phyloP scores from a whole-genome alignment of 306 rosid species.

The Styphnolobium japonicum region DNA sequence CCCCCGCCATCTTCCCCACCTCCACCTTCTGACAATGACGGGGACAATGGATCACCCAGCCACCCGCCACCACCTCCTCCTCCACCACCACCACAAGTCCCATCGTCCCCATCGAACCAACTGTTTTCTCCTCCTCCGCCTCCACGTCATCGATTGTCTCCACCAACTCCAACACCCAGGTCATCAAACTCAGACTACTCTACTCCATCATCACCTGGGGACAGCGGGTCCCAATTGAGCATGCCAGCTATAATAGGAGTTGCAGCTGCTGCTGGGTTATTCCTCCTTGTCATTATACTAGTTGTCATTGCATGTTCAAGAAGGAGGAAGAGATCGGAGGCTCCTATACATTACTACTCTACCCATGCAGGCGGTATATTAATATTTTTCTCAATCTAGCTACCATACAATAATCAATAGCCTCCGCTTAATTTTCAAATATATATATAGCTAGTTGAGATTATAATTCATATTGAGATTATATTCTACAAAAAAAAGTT shows the following conservation, averaged over 20 bases:
- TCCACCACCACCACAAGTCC: slow-evolving; percentile 5
- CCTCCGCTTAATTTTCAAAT: neutral
- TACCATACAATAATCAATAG: neutral
- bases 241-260: slow-evolving; percentile 45
- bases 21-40: slow-evolving; percentile 18
- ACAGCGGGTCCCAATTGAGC: neutral
- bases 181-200: neutral
- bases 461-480: no score
- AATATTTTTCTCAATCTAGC: neutral
- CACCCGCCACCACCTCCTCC: slow-evolving; percentile 11
- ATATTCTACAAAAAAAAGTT: no score
- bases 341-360: slow-evolving; percentile 22
- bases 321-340: slow-evolving; percentile 43
- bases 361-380: slow-evolving; percentile 28
- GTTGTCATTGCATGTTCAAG: slow-evolving; percentile 25
- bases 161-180: neutral
- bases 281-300: slow-evolving; percentile 36
- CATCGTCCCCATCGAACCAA: neutral
- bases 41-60: neutral
- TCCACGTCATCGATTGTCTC: slow-evolving; percentile 17
- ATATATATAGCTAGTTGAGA: no score
- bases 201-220: neutral
- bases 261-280: slow-evolving; percentile 46
- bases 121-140: slow-evolving; percentile 40
- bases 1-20: slow-evolving; percentile 30